Base-by-base conservation (phyloP, 2,329 filamentous ascomycete species). In the Fusarium goolgardi region DNA sequence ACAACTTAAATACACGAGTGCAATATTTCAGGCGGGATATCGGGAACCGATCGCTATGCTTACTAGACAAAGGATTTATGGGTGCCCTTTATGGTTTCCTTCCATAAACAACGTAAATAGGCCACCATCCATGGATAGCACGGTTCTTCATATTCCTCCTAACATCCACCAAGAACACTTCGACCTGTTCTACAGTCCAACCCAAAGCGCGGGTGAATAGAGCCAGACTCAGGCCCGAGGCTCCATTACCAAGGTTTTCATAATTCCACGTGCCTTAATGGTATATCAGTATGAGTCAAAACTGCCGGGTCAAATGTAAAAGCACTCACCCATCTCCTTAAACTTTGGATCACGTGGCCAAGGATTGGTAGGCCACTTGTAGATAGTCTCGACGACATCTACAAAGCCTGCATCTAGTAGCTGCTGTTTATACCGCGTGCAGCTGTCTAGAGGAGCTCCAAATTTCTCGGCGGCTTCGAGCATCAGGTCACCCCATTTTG, bases 381-480 rank as follows among this genome's bases (percentile, higher is more conserved):
- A 83, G 8, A 83, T 71, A 3, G 79, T 75, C 69, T 86, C 82
- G 0, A 75, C 75, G 0, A 89, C 81, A 54, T 87, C 80, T 40
- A 79, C 76, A 63, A 88, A 88, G 0, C 87, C 87, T 0, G 82
- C 84, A 15, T 83, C 82, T 6, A 76, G 74, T 66, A 88, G 78
- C 55, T 81, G 79, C 40, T 75, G 63, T 41, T 74, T 75, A 51
- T 78, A 79, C 1, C 60, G 43, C 0, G 68, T 67, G 0, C 73
- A 75, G 23, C 74, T 76, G 40, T 78, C 75, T 18, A 75, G 68
- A 3, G 73, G 67, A 3, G 79, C 75, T 0, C 75, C 74, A 8
- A 80, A 64, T 4, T 73, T 71, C 1, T 52, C 62, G 6, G 75
- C 75, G 4, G 75, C 73, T 40, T 80, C 68, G 0, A 79, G 60